Percentiles rank a stretch among this genome's conserved stretches.
phyloP scores from a whole-genome alignment of 805 yeast genomes.

The Metschnikowia chrysomelidarum region DNA sequence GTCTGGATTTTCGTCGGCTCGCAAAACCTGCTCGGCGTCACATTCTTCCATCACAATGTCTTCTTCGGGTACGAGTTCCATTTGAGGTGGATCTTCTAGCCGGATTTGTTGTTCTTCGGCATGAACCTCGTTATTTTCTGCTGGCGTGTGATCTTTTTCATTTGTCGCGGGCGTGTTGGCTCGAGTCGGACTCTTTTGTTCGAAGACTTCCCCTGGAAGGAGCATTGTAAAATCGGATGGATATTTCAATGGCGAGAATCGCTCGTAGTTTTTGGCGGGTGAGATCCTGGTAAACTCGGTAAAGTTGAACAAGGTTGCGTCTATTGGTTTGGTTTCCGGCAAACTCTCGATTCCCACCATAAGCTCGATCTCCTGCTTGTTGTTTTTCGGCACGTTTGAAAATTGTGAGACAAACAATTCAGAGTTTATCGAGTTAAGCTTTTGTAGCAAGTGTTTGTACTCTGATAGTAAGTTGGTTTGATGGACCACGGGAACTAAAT shows the following conservation, averaged over 20 bases:
- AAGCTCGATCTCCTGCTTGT: conserved; percentile 32
- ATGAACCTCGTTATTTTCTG: too few relatives aligned
- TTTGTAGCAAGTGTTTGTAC: conserved; percentile 25
- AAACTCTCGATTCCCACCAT: conserved; percentile 32
- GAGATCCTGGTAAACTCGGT: conserved; percentile 33
- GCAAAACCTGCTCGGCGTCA: too few relatives aligned
- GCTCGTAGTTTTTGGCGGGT: conserved; percentile 16
- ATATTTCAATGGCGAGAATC: conserved; percentile 30
- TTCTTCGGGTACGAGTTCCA: conserved; percentile 7
- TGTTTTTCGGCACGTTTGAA: conserved; percentile 19
- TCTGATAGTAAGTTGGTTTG: conserved; percentile 27
- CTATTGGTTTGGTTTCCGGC: conserved; percentile 14
- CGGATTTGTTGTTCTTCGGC: conserved; percentile 2
- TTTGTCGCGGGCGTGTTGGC: too few relatives aligned
- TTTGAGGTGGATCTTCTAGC: conserved; percentile 6
- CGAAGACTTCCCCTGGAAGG: too few relatives aligned
- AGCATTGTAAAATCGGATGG: conserved; percentile 36
- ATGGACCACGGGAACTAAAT: conserved; percentile 32
- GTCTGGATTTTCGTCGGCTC: too few relatives aligned
- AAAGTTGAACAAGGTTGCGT: conserved; percentile 14
- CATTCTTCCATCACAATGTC: conserved; percentile 7
- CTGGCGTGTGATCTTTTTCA: too few relatives aligned
- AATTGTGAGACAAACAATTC: conserved; percentile 27
- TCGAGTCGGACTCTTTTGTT: conserved; percentile 10
- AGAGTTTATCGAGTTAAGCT: conserved; percentile 30